Evolutionary conservation across 2,329 filamentous ascomycete species (phyloP), one percentile per base, ranked within the genome.

Genomic region (Colletotrichum tofieldiae): DNA sequence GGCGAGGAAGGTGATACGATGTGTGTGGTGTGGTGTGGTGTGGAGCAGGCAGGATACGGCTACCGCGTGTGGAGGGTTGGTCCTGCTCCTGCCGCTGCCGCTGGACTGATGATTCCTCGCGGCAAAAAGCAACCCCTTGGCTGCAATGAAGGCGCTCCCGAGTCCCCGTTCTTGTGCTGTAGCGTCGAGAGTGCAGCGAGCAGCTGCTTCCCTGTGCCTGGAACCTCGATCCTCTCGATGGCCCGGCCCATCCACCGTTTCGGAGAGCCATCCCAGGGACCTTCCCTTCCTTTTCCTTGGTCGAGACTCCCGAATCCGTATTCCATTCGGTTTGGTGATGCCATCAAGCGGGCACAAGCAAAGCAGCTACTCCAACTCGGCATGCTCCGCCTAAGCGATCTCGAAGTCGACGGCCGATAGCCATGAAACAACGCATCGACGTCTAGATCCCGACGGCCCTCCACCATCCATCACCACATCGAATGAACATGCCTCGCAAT

Each of bases 401-500:
- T n/a, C n/a, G n/a, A n/a, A n/a, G n/a, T 56, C n/a, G 20, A 56
- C 52, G 3, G 7, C 47, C 14, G 23, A 16, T 29, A 14, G 8
- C 14, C n/a, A 39, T 32, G 41, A 67, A 60, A 56, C 32, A 55
- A 14, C 47, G 41, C 32, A 39, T 32, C 35, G 41, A 60, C 45
- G 47, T 49, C 49, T 26, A 61, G 26, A 67, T 49, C 59, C 26
- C 12, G 41, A 67, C 55, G 67, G 56, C 59, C 39, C 47, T 16
- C 67, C 47, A 47, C 49, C 63, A 35, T 67, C 32, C 59, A 62
- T 49, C 59, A 37, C 35, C 14, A 37, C 59, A 71, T 71, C 47
- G 67, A 71, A 71, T 41, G 67, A 70, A 67, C 67, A 47, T 54
- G 63, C 47, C 52, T 67, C 47, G 67, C 47, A 71, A 23, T 37